Evolutionary conservation across 305 asterid species (phyloP), one percentile per base, ranked within the genome.

Genomic region (Solanum hybrid): DNA sequence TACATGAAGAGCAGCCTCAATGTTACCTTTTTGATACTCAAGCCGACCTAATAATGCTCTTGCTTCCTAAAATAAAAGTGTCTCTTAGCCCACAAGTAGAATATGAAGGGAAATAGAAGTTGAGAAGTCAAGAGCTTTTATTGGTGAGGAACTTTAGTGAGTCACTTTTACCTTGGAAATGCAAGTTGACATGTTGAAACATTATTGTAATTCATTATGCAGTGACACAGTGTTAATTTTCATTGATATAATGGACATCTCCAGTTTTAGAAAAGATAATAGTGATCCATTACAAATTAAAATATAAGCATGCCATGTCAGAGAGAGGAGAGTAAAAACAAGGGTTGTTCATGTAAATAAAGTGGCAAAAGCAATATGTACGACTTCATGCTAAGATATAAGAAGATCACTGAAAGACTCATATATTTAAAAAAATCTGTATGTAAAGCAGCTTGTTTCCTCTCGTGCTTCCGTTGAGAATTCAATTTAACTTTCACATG

Each of bases 11-110:
- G 99, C 98, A 82, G 95, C 99, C 92, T 95, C 99, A 1, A 94
- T 91, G 80, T 97, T 97, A 89, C 99, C 99, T 81, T 96, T 97
- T 68, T 97, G 99, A 92, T 95, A 97, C 93, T 96, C 99, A 33
- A 97, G 98, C 88, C 99, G 93, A 86, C 99, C 99, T 93, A 97
- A 86, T 91, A 97, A 93, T 32, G 99, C 99, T 94, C 98, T 94
- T 12, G 99, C 99, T 94, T 97, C 99, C 99, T 97, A 91, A 77
- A 79, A 79, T 29, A 26, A 14, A 34, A 86, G 72, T 29, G 24
- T 73, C 31, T 86, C 29, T 5, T 29, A 61, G 72, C 85, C 75
- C 45, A 4, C 78, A 81, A 92, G 51, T 32, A 87, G 57, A 79
- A 51, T 61, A 89, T 84, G 84, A 90, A 90, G 15, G 77, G 41